Percentiles rank a stretch among this genome's conserved stretches.
Conservation (phyloP, 78 protist species). For the Speleostelium caveatum region DNA sequence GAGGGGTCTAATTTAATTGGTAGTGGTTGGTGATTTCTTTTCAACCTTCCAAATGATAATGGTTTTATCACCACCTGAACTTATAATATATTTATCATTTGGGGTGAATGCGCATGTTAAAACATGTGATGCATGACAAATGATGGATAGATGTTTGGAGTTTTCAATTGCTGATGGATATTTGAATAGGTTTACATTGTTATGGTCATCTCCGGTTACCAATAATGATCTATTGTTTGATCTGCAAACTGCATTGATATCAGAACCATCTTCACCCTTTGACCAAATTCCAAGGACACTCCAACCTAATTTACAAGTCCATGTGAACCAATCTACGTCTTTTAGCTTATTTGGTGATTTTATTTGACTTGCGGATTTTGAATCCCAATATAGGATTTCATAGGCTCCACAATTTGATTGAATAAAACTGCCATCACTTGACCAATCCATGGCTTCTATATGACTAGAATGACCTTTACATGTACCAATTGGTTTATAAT, state of each 20-base stretch:
- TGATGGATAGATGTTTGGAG: background rate
- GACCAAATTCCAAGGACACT: conserved; percentile 55
- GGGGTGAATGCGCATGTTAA: background rate
- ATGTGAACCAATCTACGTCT: conserved; percentile 37
- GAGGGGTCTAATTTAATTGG: too few species aligned
- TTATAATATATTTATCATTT: conserved; percentile 3
- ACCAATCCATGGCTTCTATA: conserved; percentile 1
- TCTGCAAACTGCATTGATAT: conserved; percentile 13
- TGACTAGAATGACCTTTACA: background rate
- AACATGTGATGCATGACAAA: background rate
- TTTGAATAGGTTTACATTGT: conserved; percentile 71
- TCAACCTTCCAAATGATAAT: background rate
- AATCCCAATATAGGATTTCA: conserved; percentile 9
- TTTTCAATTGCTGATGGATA: conserved; percentile 36
- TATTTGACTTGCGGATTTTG: background rate
- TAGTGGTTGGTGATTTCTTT: background rate
- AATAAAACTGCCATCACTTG: background rate
- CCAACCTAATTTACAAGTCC: conserved; percentile 56
- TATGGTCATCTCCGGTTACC: conserved; percentile 80
- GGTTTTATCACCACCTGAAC: background rate
- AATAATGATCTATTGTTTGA: background rate
- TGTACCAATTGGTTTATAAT: background rate
- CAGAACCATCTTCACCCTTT: conserved; percentile 20
- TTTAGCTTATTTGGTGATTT: background rate
- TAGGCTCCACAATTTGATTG: conserved; percentile 16